Conservation (phyloP, 257 asterid species). For the Plectranthus barbatus region DNA sequence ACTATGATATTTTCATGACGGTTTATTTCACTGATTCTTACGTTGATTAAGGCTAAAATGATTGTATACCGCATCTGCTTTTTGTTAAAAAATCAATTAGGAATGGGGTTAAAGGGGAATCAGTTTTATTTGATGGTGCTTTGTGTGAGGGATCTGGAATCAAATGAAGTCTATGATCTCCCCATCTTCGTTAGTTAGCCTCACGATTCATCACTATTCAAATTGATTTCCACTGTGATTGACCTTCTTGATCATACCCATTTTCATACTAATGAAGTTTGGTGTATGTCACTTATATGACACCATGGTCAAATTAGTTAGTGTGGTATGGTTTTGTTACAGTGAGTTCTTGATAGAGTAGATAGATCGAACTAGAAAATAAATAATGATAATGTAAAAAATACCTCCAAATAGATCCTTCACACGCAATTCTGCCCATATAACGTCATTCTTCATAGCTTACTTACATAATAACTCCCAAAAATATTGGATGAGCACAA, state of each 20-base stretch:
- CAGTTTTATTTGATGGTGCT: neutral
- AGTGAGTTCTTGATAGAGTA: no score
- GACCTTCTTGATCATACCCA: neutral
- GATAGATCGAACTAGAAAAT: no score
- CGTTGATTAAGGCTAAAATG: neutral
- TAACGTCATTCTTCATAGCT: no score
- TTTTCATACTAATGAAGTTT: neutral
- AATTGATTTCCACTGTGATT: neutral
- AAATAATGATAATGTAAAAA: no score
- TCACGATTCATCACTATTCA: neutral
- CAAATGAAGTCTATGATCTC: neutral
- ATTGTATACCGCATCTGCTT: neutral
- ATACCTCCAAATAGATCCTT: no score
- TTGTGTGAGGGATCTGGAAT: neutral
- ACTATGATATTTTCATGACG: neutral
- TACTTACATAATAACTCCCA: no score
- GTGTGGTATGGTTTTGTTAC: neutral
- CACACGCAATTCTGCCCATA: no score
- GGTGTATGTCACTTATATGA: neutral
- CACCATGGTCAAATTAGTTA: neutral
- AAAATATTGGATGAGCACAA: no score
- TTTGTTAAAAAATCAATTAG: neutral
- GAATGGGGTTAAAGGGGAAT: no score
- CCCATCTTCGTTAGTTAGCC: neutral
- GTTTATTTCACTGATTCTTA: neutral